A percentile compares a stretch with the other conserved stretches of the same genome.
phyloP scores from a whole-genome alignment of 2,329 filamentous ascomycete genomes.

The Penicillium brevicompactum region DNA sequence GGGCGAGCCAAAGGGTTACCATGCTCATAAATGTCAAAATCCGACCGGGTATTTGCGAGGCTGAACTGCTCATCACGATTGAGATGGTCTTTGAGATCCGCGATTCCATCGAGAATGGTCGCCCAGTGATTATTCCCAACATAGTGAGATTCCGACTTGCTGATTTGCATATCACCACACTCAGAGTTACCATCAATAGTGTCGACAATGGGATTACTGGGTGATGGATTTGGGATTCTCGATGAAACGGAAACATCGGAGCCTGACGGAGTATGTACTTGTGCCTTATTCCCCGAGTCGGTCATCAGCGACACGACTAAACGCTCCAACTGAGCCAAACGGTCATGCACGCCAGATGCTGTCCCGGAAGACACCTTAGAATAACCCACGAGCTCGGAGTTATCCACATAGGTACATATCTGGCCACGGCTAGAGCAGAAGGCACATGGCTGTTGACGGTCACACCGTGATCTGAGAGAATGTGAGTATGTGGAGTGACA shows the following conservation, averaged over 20 bases:
- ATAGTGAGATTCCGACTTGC: conserved; percentile 23
- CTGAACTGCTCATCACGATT: conserved; percentile 21
- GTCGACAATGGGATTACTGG: background rate
- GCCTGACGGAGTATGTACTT: background rate
- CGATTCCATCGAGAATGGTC: conserved; percentile 29
- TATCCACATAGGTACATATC: conserved; percentile 55
- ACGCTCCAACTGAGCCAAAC: conserved; percentile 59
- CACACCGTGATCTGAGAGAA: conserved; percentile 54
- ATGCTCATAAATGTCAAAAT: background rate
- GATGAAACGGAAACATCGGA: background rate
- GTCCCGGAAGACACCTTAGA: conserved; percentile 43
- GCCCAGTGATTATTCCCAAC: conserved; percentile 32
- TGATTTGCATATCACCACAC: conserved; percentile 24
- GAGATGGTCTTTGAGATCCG: conserved; percentile 28
- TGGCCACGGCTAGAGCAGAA: conserved; percentile 59
- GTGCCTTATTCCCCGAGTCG: background rate
- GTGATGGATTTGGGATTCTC: background rate
- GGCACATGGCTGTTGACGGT: conserved; percentile 59
- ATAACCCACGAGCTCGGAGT: conserved; percentile 40
- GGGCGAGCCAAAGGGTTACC: background rate
- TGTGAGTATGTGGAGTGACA: background rate
- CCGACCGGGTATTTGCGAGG: conserved; percentile 6
- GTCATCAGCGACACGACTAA: conserved; percentile 59
- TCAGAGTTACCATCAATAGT: conserved; percentile 9
- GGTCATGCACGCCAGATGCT: conserved; percentile 52